Percentiles rank a stretch among this genome's conserved stretches.
Conservation (phyloP, 2,329 filamentous ascomycete species). For the Geoglossum cookeanum region DNA sequence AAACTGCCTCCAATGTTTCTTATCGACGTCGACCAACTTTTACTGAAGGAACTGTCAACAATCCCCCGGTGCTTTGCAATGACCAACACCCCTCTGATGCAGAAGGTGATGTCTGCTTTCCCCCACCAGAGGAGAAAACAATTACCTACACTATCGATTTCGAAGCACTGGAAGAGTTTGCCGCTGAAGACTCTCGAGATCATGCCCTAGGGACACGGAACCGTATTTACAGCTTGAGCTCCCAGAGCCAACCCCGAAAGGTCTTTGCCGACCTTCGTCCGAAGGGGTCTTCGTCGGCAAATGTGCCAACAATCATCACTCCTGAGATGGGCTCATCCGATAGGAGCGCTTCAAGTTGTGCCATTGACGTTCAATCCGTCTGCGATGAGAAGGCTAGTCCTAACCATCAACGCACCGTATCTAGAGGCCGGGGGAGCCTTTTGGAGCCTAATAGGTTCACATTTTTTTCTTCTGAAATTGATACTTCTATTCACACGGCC, state of each 20-base stretch:
- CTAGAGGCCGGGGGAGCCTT: neutral
- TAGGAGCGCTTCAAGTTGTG: neutral
- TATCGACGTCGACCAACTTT: conserved; percentile 40
- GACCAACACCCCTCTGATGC: conserved; percentile 27
- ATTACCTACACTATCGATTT: conserved; percentile 75
- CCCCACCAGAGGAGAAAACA: conserved; percentile 54
- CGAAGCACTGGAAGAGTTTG: conserved; percentile 83
- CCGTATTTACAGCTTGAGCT: conserved; percentile 28
- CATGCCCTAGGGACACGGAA: conserved; percentile 16
- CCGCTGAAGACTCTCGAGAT: conserved; percentile 32
- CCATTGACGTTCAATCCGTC: conserved; percentile 9
- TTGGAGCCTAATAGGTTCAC: conserved; percentile 67
- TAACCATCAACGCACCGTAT: neutral
- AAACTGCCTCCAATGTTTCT: conserved; percentile 52
- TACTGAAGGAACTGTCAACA: conserved; percentile 35
- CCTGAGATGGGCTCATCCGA: neutral
- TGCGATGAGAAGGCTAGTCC: conserved; percentile 11
- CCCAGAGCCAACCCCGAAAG: conserved; percentile 25
- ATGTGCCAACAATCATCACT: conserved; percentile 19
- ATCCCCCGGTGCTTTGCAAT: conserved; percentile 20
- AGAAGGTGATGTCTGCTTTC: conserved; percentile 81
- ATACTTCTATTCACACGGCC: conserved; percentile 79
- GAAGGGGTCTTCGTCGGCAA: conserved; percentile 18
- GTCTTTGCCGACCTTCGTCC: conserved; percentile 44
- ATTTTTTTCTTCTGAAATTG: conserved; percentile 90